A percentile compares a stretch with the other conserved stretches of the same genome.
Evolutionary conservation across 306 rosid species (phyloP).

Genomic region (Adenanthera pavonina): DNA sequence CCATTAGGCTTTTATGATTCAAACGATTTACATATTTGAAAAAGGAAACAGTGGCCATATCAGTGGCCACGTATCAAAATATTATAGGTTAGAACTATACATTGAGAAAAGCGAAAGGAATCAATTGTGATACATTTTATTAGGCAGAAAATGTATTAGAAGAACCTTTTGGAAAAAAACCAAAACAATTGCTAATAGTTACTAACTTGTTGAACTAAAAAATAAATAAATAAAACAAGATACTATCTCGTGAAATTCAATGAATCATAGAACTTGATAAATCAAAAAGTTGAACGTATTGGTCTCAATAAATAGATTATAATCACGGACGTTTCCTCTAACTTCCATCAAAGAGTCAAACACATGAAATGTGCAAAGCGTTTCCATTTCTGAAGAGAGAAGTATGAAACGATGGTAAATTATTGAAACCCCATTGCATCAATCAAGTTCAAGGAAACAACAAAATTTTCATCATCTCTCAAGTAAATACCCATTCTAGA

Average conservation of each 20-base stretch:
- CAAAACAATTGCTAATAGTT: background rate
- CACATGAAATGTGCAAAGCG: background rate
- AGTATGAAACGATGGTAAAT: background rate
- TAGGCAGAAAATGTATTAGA: background rate
- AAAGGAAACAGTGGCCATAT: background rate
- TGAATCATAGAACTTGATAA: background rate
- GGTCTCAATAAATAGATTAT: background rate
- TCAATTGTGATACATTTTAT: too few species aligned
- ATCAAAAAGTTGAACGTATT: background rate
- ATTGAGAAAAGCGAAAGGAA: conserved; percentile 7
- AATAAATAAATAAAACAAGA: background rate
- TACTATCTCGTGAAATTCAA: background rate
- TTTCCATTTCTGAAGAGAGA: background rate
- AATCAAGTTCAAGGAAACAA: conserved; percentile 5
- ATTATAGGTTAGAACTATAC: background rate
- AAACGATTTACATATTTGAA: background rate
- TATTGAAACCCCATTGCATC: background rate
- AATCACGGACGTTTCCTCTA: too few species aligned
- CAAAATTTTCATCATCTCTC: background rate
- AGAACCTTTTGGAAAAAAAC: background rate
- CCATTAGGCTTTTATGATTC: background rate
- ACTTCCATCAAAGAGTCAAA: background rate
- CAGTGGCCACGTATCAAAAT: conserved; percentile 5
- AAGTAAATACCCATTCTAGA: background rate
- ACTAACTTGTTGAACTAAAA: background rate